Base-by-base conservation (phyloP, 2,329 filamentous ascomycete species). In the Mycosphaerella sp. region DNA sequence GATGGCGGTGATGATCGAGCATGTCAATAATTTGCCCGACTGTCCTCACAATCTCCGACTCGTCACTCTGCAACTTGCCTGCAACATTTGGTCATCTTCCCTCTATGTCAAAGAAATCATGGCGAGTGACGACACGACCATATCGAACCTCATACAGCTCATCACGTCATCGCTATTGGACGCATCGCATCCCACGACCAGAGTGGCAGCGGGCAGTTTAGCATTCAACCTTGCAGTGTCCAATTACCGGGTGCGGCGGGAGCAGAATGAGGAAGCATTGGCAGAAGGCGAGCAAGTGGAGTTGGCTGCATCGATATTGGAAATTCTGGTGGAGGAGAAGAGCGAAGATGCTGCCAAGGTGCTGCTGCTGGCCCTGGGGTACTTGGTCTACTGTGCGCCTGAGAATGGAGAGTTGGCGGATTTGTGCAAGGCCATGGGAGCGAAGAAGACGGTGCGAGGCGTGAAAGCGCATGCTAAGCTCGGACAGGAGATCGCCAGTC, bases 11-110 rank as follows among this genome's bases (percentile, higher is more conserved):
- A 71, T 95, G 2, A 68, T 89, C 2, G 70, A 79, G 2, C 73
- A 80, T 38, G 80, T 76, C n/a, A 62, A 68, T 8, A 70, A 75
- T n/a, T 71, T 89, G 43, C 68, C 73, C 5, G 75, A 80, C 32
- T 87, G 84, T 40, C 89, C 89, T 0, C 96, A 96, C 67, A 84
- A 87, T 4, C 78, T 95, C 1, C 85, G 89, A 11, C 81, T 96
- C 1, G 88, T 95, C 12, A 86, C 89, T 0, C 73, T 95, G 21
- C 91, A 96, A 62, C 79, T 92, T 65, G 79, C 82, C 1, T 95
- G 89, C 72, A 96, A 95, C 65, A 76, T 95, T 41, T 95, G 95
- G 73, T 84, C 82, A 0, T 85, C 85, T 0, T 79, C 82, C 0
- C 75, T 95, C 0, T 95, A 86, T 64, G 76, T 83, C 0, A 77